phyloP scores from a whole-genome alignment of 805 yeast genomes.

The Zygotorulaspora danielsina region DNA sequence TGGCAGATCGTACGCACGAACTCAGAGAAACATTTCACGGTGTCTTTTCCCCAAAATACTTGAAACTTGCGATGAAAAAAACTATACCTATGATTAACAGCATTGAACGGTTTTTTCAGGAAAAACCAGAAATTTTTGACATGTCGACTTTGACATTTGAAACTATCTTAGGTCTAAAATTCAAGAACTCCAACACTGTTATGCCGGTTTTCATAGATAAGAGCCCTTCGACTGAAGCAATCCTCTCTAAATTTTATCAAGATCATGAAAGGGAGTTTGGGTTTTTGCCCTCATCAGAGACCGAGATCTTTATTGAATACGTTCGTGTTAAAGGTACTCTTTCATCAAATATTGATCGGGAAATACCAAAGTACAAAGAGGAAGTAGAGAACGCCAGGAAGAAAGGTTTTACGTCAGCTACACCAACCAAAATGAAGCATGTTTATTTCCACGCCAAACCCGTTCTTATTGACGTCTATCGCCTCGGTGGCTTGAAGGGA shows the following conservation, averaged over 20 bases:
- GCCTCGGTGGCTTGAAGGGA: constrained; percentile 27
- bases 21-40: constrained; percentile 7
- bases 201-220: neutral
- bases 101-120: constrained; percentile 53
- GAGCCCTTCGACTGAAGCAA: neutral
- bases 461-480: constrained; percentile 30
- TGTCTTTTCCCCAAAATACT: neutral
- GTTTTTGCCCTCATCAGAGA: constrained; percentile 1
- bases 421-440: neutral
- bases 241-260: neutral
- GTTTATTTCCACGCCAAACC: neutral
- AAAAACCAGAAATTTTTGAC: constrained; percentile 51
- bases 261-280: constrained; percentile 2
- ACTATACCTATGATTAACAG: constrained; percentile 28
- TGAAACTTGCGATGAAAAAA: neutral
- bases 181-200: constrained; percentile 2
- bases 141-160: constrained; percentile 52
- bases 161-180: neutral
- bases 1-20: constrained; percentile 27
- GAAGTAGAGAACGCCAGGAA: constrained; percentile 7
- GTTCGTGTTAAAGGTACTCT: constrained; percentile 3
- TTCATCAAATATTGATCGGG: neutral
- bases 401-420: neutral
- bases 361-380: constrained; percentile 17
- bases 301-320: constrained; percentile 1